phyloP scores from a whole-genome alignment of 2,329 filamentous ascomycete species.

The Nigrospora oryzae region DNA sequence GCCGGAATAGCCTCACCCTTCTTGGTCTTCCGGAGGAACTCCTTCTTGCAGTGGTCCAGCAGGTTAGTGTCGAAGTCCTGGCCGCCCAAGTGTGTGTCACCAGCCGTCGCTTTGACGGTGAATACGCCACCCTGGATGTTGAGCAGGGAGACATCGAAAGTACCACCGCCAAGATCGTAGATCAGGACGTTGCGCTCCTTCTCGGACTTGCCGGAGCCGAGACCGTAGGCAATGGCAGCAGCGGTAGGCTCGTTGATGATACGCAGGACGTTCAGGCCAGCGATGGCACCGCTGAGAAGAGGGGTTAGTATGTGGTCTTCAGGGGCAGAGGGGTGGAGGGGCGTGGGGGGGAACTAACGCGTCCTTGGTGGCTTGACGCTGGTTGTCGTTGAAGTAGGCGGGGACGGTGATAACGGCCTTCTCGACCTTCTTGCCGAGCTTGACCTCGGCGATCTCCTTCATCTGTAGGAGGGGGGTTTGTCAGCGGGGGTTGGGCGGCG shows the following conservation, averaged over 20 bases:
- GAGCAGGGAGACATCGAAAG: constrained; percentile 98
- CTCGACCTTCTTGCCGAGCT: constrained; percentile 97
- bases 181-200: constrained; percentile 99
- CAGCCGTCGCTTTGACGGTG: constrained; percentile 96
- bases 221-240: constrained; percentile 96
- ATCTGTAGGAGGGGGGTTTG: constrained; percentile 49
- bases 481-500: constrained; percentile 7
- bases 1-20: constrained; percentile 32
- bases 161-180: constrained; percentile 99
- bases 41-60: constrained; percentile 93
- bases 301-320: too few relatives aligned
- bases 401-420: constrained; percentile 99
- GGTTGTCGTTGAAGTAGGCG: constrained; percentile 99
- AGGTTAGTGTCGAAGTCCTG: constrained; percentile 96
- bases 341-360: constrained; percentile 30
- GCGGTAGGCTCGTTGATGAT: constrained; percentile 99
- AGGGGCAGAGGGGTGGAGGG: too few relatives aligned
- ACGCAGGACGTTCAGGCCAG: constrained; percentile 96
- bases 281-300: constrained; percentile 64
- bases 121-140: constrained; percentile 99
- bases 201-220: constrained; percentile 86
- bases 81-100: constrained; percentile 94
- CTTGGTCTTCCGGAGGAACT: constrained; percentile 76
- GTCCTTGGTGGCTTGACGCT: constrained; percentile 98
- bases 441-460: constrained; percentile 98